These are phyloP conservation scores for Syzygium syzygioides DNA, from an alignment of 441 rosid genomes.

Conservation along the genomic window DNA sequence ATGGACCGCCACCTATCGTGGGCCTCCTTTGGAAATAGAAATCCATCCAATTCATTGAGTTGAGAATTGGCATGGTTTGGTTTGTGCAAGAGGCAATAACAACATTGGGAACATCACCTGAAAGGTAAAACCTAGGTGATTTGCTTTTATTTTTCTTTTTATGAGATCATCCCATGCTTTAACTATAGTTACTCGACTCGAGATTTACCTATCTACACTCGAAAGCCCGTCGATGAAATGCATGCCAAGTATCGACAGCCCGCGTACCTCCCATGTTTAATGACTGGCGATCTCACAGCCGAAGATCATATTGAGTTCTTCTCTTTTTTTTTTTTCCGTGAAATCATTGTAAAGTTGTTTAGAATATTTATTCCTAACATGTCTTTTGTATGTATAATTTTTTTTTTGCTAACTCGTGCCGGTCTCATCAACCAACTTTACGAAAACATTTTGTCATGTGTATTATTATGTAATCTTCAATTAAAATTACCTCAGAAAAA, in stretches of 20 bases:
- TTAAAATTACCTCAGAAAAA: neutral
- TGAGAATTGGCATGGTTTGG: neutral
- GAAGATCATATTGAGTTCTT: fast-evolving
- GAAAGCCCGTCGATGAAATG: neutral
- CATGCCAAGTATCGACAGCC: fast-evolving
- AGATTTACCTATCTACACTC: neutral
- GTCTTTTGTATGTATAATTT: neutral
- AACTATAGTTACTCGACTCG: neutral
- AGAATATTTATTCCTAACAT: neutral
- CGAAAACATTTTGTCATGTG: fast-evolving
- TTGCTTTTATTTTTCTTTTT: neutral
- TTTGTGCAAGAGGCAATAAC: neutral
- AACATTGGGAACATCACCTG: neutral
- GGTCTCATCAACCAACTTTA: neutral
- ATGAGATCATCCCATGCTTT: neutral
- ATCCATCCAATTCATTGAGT: neutral
- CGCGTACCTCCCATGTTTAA: neutral
- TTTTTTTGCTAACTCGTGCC: too few relatives aligned
- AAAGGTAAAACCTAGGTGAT: neutral
- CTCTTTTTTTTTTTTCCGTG: neutral
- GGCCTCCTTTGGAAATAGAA: neutral
- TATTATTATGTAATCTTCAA: neutral
- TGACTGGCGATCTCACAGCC: neutral
- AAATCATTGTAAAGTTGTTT: fast-evolving
- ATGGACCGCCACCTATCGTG: neutral